Base-by-base conservation (phyloP, 768 basidiomycete genomes). In the Candolleomyces eurysporus region DNA sequence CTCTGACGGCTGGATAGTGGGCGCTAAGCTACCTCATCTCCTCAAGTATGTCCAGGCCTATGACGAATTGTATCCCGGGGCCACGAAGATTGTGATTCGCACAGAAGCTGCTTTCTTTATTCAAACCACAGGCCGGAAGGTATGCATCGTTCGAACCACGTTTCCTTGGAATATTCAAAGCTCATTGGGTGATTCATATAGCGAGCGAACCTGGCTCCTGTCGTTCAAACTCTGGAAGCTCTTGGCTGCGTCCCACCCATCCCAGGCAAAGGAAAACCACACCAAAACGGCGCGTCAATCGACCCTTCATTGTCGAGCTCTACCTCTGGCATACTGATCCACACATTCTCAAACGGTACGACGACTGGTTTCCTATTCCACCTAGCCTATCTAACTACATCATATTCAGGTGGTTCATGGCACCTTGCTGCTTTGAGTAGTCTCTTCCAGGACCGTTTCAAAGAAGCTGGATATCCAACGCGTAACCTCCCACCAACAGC, bases 281-380 rank as follows among this genome's bases (percentile, higher is more conserved):
- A 58, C 21, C 26, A 59, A 2, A n/a, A 30, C 11, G 49, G 36
- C 8, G 57, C 57, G 8, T 16, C 40, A 1, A 53, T 68, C 19
- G 59, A 64, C 21, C 61, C 56, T 10, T 61, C 42, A 19, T 55
- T 8, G 43, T 53, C 46, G 26, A 50, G 57, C 48, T 58, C 64
- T 16, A 48, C 60, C 9, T 75, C 75, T 36, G 72, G 77, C 17
- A 69, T 83, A 17, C 68, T 84, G 14, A 70, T 79, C 0, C 82
- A 84, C 51, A 66, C 72, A 11, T 84, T 84, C 61, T 83, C 82
- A 0, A 82, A 83, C 45, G 82, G 81, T 79, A 59, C 48, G 66
- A 63, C 30, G 17, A 32, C 3, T 43, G 11, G 11, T 4, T 31
- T 11, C 14, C 48, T 55, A 55, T 46, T 16, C 22, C n/a, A 21